Conservation (phyloP, 139 green algal species). For the Chlamydomonas sp. region DNA sequence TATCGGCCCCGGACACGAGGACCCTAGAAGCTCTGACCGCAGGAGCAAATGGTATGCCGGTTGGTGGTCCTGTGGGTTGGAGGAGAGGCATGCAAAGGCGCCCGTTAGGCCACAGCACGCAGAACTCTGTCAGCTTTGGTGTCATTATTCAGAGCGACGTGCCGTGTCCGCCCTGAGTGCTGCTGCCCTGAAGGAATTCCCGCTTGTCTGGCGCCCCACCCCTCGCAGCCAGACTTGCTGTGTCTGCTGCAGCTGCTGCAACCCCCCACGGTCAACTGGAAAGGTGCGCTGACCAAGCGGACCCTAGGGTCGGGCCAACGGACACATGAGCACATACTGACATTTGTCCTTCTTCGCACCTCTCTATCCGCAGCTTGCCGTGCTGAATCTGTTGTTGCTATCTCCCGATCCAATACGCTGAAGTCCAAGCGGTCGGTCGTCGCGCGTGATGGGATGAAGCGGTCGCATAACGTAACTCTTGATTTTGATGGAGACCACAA, state of each 20-base stretch:
- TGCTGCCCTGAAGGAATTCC: too few species aligned
- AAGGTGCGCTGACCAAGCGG: too few species aligned
- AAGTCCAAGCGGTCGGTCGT: constrained; percentile 75
- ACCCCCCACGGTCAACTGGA: too few species aligned
- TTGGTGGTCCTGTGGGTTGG: constrained; percentile 63
- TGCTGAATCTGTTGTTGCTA: constrained; percentile 62
- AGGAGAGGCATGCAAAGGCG: not conserved
- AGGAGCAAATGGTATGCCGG: constrained; percentile 87
- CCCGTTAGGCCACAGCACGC: not conserved
- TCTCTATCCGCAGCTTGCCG: constrained; percentile 51
- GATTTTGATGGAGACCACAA: constrained; percentile 31
- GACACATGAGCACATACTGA: too few species aligned
- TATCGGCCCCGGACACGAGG: constrained; percentile 47
- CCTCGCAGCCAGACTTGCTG: too few species aligned
- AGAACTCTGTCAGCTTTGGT: not conserved
- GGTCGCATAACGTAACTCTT: constrained; percentile 78
- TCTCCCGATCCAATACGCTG: constrained; percentile 77
- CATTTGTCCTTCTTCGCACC: constrained; percentile 33
- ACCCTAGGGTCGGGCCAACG: too few species aligned
- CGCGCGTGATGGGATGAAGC: constrained; percentile 86
- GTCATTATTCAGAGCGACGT: not conserved
- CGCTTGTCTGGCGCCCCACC: too few species aligned
- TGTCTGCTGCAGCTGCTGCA: too few species aligned
- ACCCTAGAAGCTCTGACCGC: constrained; percentile 75
- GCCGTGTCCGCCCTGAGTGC: too few species aligned